Evolutionary conservation across 2,329 filamentous ascomycete genomes (phyloP).

Genomic region (Parascedosporium putredinis): DNA sequence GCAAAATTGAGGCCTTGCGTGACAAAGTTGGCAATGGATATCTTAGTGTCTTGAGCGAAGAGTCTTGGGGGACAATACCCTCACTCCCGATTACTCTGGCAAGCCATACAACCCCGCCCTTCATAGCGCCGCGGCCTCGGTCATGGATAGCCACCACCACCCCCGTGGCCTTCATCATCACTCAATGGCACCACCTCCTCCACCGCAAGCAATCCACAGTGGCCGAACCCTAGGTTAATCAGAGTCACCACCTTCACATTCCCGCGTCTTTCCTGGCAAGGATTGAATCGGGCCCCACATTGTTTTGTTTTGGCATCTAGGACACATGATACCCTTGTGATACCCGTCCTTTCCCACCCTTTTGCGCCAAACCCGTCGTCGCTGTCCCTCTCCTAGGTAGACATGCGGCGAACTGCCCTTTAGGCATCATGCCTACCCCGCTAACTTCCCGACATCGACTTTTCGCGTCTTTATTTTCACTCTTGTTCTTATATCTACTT

Average conservation of each 20-base stretch:
- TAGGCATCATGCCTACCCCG: too few species aligned
- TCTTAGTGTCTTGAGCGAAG: conserved; percentile 75
- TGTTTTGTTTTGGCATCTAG: background rate
- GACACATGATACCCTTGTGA: conserved; percentile 18
- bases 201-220: conserved; percentile 39
- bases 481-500: conserved; percentile 12
- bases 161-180: conserved; percentile 1
- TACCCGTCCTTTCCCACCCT: conserved; percentile 17
- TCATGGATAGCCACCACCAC: conserved; percentile 3
- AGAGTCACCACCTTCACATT: background rate
- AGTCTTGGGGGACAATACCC: conserved; percentile 48
- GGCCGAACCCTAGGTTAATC: conserved; percentile 40
- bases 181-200: conserved; percentile 11
- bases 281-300: too few species aligned
- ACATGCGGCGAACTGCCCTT: too few species aligned
- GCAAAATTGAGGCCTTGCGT: conserved; percentile 77
- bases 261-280: background rate
- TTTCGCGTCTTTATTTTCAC: conserved; percentile 15
- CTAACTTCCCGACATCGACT: too few species aligned
- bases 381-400: too few species aligned
- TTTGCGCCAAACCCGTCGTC: conserved; percentile 3
- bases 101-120: background rate
- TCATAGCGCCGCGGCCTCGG: background rate
- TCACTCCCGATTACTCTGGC: conserved; percentile 22
- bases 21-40: conserved; percentile 81